Evolutionary conservation across 179 eudicot species (phyloP), one percentile per base, ranked within the genome.

Genomic region (Silene coronaria): DNA sequence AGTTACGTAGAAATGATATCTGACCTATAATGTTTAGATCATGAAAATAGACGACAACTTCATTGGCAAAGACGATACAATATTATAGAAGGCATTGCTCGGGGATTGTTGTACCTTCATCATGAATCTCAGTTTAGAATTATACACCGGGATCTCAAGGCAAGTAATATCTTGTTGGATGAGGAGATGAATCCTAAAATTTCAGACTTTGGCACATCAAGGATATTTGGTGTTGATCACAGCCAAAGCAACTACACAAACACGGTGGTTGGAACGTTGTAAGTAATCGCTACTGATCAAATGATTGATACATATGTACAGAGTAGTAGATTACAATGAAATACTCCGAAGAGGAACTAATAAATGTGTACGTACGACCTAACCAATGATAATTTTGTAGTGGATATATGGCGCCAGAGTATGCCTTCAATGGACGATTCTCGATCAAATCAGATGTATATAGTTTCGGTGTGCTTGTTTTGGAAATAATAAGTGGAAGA

Each of bases 401-500:
- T 42, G 81, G 84, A 23, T 81, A 81, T 30, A 78, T 74, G 75
- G 64, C 81, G 61, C 84, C 76, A 0, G 84, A 81, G 55, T 81
- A 81, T 53, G 81, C 73, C 17, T n/a, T 74, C 27, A 24, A 36
- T 0, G 81, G 76, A 6, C 67, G 55, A 5, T 75, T 74, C 51
- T 75, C 84, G 0, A 36, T 57, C 11, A 81, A 81, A 38, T 78
- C 81, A 3, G 81, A 78, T 64, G 71, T 78, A 38, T 81, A 34
- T 53, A 81, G 84, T 71, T 81, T 78, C 24, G 81, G 79, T 28
- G 81, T 78, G 4, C 30, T 75, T 28, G 19, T 75, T 21, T 51
- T 81, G 59, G 81, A 81, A 61, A 78, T 78, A 1, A 32, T 81
- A 24, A 78, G 79, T 10, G 81, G 84, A 45, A 74, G 30, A 58